A percentile compares a stretch with the other conserved stretches of the same genome.
phyloP scores from a whole-genome alignment of 352 stramenopile species.

The Peronospora tabacina region DNA sequence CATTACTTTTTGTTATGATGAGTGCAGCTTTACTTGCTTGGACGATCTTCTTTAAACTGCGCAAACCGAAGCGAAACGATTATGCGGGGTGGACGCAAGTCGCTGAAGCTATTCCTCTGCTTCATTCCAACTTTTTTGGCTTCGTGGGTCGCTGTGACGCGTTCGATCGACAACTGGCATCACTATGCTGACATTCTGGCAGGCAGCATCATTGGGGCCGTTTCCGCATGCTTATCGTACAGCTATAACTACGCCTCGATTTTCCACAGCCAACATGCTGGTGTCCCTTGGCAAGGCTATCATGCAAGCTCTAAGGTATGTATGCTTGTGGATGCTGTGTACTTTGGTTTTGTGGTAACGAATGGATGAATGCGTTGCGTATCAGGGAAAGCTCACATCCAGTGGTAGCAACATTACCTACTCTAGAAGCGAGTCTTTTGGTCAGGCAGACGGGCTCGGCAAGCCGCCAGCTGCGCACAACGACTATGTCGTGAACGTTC shows the following conservation, averaged over 20 bases:
- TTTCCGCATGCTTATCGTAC: conserved; percentile 46
- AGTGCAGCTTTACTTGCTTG: conserved; percentile 65
- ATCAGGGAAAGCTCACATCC: conserved; percentile 13
- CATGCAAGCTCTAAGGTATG: conserved; percentile 37
- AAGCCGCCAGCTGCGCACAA: conserved; percentile 11
- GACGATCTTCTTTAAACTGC: conserved; percentile 51
- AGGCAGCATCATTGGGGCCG: conserved; percentile 55
- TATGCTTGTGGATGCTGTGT: background rate
- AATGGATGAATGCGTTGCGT: conserved; percentile 1
- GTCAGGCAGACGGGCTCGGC: conserved; percentile 13
- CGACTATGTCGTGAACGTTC: conserved; percentile 28
- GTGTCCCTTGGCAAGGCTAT: conserved; percentile 42
- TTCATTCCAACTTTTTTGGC: conserved; percentile 62
- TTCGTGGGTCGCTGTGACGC: conserved; percentile 67
- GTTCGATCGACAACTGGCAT: conserved; percentile 83
- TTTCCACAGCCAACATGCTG: conserved; percentile 50
- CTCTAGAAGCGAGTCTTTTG: conserved; percentile 14
- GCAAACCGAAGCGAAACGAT: conserved; percentile 52
- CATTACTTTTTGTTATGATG: conserved; percentile 34
- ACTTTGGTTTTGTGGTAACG: background rate
- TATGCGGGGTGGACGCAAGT: conserved; percentile 50
- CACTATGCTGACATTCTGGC: conserved; percentile 69
- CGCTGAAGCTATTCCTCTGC: conserved; percentile 67
- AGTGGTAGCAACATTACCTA: conserved; percentile 23
- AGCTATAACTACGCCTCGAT: conserved; percentile 65